These are phyloP conservation scores for Trichosporon coremiiforme DNA, from an alignment of 1,284 basidiomycete genomes.

Conservation along the genomic window DNA sequence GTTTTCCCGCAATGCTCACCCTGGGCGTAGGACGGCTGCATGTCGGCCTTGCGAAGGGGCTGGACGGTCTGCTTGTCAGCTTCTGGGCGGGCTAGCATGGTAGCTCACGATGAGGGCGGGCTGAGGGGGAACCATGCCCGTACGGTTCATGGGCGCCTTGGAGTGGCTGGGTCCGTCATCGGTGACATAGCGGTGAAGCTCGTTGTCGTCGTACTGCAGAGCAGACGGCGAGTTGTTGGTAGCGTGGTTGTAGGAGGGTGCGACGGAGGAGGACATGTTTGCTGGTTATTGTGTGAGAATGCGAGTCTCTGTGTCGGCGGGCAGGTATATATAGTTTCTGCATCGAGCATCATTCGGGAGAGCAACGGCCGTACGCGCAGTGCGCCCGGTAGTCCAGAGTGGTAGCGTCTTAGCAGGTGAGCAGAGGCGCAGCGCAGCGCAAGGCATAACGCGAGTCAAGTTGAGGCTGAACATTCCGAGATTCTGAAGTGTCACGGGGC, in stretches of 20 bases:
- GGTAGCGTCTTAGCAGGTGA: background rate
- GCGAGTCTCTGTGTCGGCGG: background rate
- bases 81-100: background rate
- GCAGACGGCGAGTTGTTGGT: conserved; percentile 10
- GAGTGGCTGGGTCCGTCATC: conserved; percentile 42
- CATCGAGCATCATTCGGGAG: background rate
- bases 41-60: conserved; percentile 53
- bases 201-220: conserved; percentile 34
- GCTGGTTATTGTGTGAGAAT: conserved; percentile 6
- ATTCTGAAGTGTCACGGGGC: background rate
- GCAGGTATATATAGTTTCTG: conserved; percentile 19
- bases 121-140: background rate
- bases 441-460: background rate
- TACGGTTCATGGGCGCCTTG: conserved; percentile 34
- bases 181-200: conserved; percentile 51
- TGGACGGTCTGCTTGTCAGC: conserved; percentile 49
- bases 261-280: background rate
- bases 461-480: conserved; percentile 17
- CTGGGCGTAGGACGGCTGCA: conserved; percentile 77
- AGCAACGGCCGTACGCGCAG: background rate
- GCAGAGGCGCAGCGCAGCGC: background rate
- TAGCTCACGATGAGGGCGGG: conserved; percentile 22
- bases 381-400: background rate
- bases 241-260: conserved; percentile 17
- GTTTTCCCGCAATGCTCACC: conserved; percentile 57